phyloP scores from a whole-genome alignment of 352 stramenopile genomes.

The Pythium folliculosum region DNA sequence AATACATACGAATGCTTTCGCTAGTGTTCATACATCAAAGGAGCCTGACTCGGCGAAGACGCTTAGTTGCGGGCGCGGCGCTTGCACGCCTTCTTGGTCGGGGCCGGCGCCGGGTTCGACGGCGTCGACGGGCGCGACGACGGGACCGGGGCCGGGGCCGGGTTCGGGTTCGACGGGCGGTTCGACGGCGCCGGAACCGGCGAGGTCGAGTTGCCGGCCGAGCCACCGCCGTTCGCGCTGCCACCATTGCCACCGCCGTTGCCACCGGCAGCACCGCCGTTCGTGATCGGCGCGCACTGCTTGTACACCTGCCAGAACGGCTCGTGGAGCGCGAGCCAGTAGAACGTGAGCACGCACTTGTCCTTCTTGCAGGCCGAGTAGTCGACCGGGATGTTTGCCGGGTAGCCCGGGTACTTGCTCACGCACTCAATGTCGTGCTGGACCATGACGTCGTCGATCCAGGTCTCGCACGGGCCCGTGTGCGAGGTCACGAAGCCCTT shows the following conservation, averaged over 20 bases:
- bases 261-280: constrained; percentile 13
- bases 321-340: constrained; percentile 38
- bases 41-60: background rate
- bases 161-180: background rate
- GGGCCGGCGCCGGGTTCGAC: constrained; percentile 1
- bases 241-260: background rate
- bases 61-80: constrained; percentile 13
- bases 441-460: constrained; percentile 53
- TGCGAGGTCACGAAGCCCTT: constrained; percentile 57
- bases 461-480: constrained; percentile 58
- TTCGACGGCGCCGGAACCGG: background rate
- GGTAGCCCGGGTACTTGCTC: constrained; percentile 36
- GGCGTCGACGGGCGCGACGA: background rate
- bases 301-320: constrained; percentile 39
- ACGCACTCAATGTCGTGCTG: constrained; percentile 52
- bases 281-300: constrained; percentile 30
- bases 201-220: background rate
- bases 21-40: constrained; percentile 3
- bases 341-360: constrained; percentile 34
- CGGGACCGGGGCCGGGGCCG: background rate
- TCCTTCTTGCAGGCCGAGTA: constrained; percentile 31
- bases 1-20: constrained; percentile 3
- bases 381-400: constrained; percentile 35
- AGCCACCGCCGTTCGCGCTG: background rate
- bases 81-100: constrained; percentile 19